Percentiles rank a stretch among this genome's conserved stretches.
Conservation (phyloP, 169 alveolate species). For the Plasmodium knowlesi region DNA sequence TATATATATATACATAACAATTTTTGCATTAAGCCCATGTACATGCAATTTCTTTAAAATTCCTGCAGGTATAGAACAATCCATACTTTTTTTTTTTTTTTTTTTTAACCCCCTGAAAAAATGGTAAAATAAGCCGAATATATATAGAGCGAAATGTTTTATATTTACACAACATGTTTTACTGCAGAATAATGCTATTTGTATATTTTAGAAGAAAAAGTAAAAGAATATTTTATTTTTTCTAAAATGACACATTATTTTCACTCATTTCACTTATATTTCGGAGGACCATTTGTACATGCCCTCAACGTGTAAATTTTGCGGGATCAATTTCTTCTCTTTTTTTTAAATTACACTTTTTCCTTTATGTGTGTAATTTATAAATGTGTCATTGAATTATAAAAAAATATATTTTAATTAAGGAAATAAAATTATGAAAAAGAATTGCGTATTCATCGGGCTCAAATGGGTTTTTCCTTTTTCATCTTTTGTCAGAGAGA, state of each 20-base stretch:
- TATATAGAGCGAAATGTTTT: not conserved
- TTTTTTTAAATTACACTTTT: conserved; percentile 7
- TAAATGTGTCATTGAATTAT: not conserved
- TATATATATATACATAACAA: not conserved
- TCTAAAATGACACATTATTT: not conserved
- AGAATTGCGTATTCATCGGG: not conserved
- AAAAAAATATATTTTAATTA: not conserved
- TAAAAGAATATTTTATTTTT: conserved; percentile 2
- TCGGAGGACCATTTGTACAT: not conserved
- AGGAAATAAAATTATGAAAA: not conserved
- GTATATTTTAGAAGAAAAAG: not conserved
- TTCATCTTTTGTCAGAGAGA: not conserved
- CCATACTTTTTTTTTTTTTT: conserved; percentile 9
- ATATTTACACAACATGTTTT: not conserved
- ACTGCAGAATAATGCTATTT: not conserved
- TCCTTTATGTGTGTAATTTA: not conserved
- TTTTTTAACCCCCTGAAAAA: conserved; percentile 32
- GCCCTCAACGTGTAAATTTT: not conserved
- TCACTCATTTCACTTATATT: conserved; percentile 5
- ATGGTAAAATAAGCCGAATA: not conserved
- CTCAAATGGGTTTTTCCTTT: not conserved
- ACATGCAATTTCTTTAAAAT: conserved; percentile 32
- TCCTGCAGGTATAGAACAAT: conserved; percentile 8
- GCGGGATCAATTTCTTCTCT: conserved; percentile 30
- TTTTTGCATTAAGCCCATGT: conserved; percentile 27